These are phyloP conservation scores for Graphium sp. DNA, from an alignment of 2,329 filamentous ascomycete genomes.

Conservation along the genomic window DNA sequence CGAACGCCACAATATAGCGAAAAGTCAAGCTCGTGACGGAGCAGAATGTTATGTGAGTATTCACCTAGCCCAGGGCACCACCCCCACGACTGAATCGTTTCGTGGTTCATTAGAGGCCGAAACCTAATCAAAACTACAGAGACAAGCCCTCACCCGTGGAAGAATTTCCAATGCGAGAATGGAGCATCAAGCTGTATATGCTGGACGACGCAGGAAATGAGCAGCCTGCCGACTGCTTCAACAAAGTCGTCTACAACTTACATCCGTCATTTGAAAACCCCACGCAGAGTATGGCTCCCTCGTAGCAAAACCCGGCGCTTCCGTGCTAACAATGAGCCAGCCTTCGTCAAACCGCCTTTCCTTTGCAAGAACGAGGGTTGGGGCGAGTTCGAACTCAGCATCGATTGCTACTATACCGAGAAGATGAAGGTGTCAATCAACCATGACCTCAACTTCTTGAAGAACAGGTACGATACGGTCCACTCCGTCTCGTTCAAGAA, in stretches of 20 bases:
- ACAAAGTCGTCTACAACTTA: conserved; percentile 81
- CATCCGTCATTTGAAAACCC: conserved; percentile 88
- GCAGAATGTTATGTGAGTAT: conserved; percentile 69
- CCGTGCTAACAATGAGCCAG: conserved; percentile 22
- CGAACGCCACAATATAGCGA: conserved; percentile 40
- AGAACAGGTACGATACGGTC: conserved; percentile 64
- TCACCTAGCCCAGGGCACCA: not conserved
- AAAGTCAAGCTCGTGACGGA: conserved; percentile 86
- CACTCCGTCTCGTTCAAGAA: conserved; percentile 82
- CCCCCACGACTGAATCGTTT: not conserved
- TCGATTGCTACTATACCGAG: conserved; percentile 67
- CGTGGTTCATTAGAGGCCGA: not conserved
- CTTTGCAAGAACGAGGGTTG: conserved; percentile 85
- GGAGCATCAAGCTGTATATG: conserved; percentile 75
- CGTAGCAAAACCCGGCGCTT: conserved; percentile 1
- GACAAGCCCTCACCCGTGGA: conserved; percentile 68
- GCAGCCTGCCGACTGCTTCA: conserved; percentile 68
- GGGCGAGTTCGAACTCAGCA: conserved; percentile 95
- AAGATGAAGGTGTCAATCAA: conserved; percentile 69
- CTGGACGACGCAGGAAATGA: conserved; percentile 77
- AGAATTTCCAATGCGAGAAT: conserved; percentile 82
- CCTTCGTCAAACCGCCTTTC: conserved; percentile 74
- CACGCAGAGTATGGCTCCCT: conserved; percentile 54
- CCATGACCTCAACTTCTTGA: conserved; percentile 87
- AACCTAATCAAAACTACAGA: conserved; percentile 23